A percentile compares a stretch with the other conserved stretches of the same genome.
Conservation (phyloP, 2,329 filamentous ascomycete species). For the Simplicillium aogashimaense region DNA sequence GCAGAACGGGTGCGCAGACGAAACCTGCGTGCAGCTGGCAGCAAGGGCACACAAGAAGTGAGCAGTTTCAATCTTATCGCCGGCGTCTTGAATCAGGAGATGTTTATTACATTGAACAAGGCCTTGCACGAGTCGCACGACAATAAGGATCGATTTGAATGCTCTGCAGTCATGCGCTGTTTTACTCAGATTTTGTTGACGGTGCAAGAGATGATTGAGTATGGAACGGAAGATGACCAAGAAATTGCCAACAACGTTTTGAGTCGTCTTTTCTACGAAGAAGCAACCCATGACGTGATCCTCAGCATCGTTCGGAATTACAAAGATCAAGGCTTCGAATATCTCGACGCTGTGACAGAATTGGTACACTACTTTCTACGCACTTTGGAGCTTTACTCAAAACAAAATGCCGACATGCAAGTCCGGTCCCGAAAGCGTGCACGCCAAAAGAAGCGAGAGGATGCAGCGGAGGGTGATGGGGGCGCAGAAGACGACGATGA, state of each 20-base stretch:
- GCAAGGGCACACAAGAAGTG: slow-evolving; percentile 37
- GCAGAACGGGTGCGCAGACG: slow-evolving; percentile 68
- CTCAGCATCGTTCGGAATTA: slow-evolving; percentile 74
- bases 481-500: slow-evolving; percentile 52
- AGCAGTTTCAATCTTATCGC: slow-evolving; percentile 83
- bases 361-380: slow-evolving; percentile 84
- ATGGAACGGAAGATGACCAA: slow-evolving; percentile 80
- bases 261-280: slow-evolving; percentile 96
- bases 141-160: slow-evolving; percentile 75
- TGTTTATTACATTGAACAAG: slow-evolving; percentile 79
- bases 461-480: slow-evolving; percentile 22
- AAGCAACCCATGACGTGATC: slow-evolving; percentile 82
- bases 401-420: slow-evolving; percentile 90
- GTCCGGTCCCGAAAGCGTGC: slow-evolving; percentile 71
- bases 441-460: slow-evolving; percentile 59
- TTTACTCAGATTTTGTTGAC: slow-evolving; percentile 92
- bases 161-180: slow-evolving; percentile 83
- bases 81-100: slow-evolving; percentile 86
- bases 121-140: slow-evolving; percentile 72
- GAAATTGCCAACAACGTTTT: slow-evolving; percentile 97
- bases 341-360: slow-evolving; percentile 85
- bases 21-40: slow-evolving; percentile 43
- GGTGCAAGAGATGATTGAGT: slow-evolving; percentile 84
- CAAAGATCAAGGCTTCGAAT: slow-evolving; percentile 89
- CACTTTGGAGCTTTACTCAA: slow-evolving; percentile 86